Evolutionary conservation across 2,329 filamentous ascomycete genomes (phyloP), one percentile per base, ranked within the genome.

Genomic region (Penicillium sp.): DNA sequence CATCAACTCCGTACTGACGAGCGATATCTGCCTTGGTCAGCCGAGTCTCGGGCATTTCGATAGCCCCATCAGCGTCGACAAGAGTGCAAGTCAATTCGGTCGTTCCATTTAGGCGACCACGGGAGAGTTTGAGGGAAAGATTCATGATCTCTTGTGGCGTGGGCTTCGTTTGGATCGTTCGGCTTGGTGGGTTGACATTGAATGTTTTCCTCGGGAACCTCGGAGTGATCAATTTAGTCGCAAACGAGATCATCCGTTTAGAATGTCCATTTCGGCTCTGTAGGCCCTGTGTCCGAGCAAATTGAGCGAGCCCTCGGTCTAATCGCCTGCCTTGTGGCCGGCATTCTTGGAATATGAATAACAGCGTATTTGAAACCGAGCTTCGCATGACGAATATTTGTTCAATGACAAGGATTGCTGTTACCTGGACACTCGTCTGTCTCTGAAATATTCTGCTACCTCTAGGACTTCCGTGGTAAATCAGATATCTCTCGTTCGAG

Each of bases 1-100:
- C 63, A 52, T 72, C 56, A 4, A 71, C 35, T 0, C 61, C 68
- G 48, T 69, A 72, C n/a, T 52, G 33, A 7, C 64, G 57, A 4
- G 67, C 65, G 4, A 72, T 55, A 8, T 59, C 58, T 1, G 67
- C 61, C 37, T 69, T 72, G 3, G 68, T 61, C 2, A 62, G 22
- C 14, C 42, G 55, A 14, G 37, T 59, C 19, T 59, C 55, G 2
- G 51, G 16, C 7, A 46, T 49, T 13, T 43, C n/a, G 14, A 60
- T 28, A 13, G 60, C 51, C 6, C 51, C 55, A 1, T 53, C 37
- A 16, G 49, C 37, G 22, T 56, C 40, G n/a, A 65, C 59, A 1
- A 63, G 25, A 16, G 61, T 57, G 38, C 63, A 65, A 11, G 28
- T 53, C 19, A 65, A 48, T 19, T 65, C 63, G 6, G 58, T 61